phyloP scores from a whole-genome alignment of 148 eudicot species.

The Rhododendron mucronatum region DNA sequence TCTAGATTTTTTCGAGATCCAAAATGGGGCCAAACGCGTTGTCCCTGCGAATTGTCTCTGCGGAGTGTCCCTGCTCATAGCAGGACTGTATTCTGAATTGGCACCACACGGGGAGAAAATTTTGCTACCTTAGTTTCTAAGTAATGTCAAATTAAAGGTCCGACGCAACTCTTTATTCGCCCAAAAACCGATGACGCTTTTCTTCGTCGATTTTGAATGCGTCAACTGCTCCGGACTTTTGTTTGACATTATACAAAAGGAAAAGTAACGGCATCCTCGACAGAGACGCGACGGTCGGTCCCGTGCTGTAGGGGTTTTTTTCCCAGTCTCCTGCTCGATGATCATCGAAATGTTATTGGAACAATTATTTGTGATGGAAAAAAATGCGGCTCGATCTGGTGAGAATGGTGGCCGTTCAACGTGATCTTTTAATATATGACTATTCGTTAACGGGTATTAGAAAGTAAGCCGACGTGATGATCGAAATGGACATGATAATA shows the following conservation, averaged over 20 bases:
- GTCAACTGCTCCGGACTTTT: not conserved
- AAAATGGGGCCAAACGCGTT: no score
- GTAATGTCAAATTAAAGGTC: not conserved
- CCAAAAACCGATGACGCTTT: not conserved
- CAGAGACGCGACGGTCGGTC: not conserved
- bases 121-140: not conserved
- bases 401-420: not conserved
- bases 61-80: no score
- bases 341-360: no score
- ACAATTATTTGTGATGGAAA: not conserved
- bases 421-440: not conserved
- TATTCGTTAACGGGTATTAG: not conserved
- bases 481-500: not conserved
- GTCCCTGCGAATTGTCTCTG: no score
- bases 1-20: no score
- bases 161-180: not conserved
- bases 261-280: not conserved
- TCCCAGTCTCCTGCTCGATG: no score
- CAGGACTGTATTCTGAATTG: not conserved
- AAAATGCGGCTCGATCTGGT: no score
- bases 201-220: not conserved
- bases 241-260: not conserved
- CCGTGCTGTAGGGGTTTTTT: no score
- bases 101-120: not conserved
- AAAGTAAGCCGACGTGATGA: not conserved